phyloP scores from a whole-genome alignment of 805 yeast genomes.

The Sugiyamaella chiloensis region DNA sequence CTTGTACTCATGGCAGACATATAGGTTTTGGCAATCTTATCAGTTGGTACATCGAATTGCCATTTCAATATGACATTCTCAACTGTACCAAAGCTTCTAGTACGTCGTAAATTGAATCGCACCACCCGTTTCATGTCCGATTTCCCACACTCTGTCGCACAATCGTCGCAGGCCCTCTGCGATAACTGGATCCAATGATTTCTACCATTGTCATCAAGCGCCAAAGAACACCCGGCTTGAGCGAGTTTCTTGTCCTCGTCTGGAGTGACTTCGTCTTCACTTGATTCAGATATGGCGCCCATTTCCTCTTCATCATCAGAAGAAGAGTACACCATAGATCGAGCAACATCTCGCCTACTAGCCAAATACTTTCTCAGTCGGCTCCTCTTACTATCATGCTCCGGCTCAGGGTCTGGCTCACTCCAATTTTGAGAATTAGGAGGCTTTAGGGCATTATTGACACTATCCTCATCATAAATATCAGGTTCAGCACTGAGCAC shows the following conservation, averaged over 20 bases:
- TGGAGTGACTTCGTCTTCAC: slow-evolving; percentile 10
- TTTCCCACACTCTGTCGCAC: background rate
- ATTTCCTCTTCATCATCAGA: slow-evolving; percentile 11
- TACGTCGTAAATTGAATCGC: slow-evolving; percentile 14
- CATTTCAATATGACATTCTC: slow-evolving; percentile 16
- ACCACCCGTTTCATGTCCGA: slow-evolving; percentile 5
- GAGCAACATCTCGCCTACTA: background rate
- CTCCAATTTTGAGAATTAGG: background rate
- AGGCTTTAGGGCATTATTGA: background rate
- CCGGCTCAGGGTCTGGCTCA: slow-evolving; percentile 4
- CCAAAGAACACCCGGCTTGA: background rate
- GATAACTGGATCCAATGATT: background rate
- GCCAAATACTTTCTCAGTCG: background rate
- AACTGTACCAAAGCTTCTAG: slow-evolving; percentile 17
- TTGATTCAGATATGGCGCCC: slow-evolving; percentile 8
- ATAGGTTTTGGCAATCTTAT: slow-evolving; percentile 11
- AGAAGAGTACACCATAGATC: slow-evolving; percentile 5
- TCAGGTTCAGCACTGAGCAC: slow-evolving; percentile 10
- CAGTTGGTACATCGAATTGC: slow-evolving; percentile 8
- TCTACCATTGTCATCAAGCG: background rate
- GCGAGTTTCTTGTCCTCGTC: slow-evolving; percentile 1
- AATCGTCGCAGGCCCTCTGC: background rate
- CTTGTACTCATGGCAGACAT: slow-evolving; percentile 10
- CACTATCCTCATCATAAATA: slow-evolving; percentile 9
- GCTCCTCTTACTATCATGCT: background rate